These are phyloP conservation scores for Aspergillus sp. DNA, from an alignment of 2,329 filamentous ascomycete species.

Conservation along the genomic window DNA sequence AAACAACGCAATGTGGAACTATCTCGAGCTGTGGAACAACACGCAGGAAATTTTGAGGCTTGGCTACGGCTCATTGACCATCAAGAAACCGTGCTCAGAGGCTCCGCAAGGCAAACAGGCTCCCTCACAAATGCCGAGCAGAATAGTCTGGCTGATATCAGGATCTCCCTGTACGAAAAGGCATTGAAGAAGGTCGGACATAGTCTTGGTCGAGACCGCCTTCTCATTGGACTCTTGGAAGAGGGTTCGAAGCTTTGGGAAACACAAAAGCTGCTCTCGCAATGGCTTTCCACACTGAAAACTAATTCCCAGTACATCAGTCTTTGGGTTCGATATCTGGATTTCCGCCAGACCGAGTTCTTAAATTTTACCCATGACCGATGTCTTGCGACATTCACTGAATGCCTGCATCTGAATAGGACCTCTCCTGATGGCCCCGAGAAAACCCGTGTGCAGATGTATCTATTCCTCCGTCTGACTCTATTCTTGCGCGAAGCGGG, in stretches of 20 bases:
- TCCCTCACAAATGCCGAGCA: slow-evolving; percentile 59
- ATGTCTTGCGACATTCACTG: slow-evolving; percentile 59
- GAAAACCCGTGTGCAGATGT: slow-evolving; percentile 52
- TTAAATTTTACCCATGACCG: slow-evolving; percentile 66
- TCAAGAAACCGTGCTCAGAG: slow-evolving; percentile 67
- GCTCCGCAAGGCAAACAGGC: slow-evolving; percentile 34
- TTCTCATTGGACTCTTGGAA: slow-evolving; percentile 69
- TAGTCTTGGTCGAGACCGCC: slow-evolving; percentile 52
- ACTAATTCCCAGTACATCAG: slow-evolving; percentile 58
- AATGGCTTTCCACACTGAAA: slow-evolving; percentile 64
- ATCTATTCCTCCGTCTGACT: slow-evolving; percentile 74
- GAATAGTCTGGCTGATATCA: slow-evolving; percentile 73
- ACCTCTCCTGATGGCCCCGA: slow-evolving; percentile 18
- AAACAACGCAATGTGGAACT: slow-evolving; percentile 53
- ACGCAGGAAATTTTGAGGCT: slow-evolving; percentile 65
- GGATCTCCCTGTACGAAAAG: slow-evolving; percentile 75
- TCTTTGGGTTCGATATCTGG: slow-evolving; percentile 72
- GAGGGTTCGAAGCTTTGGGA: slow-evolving; percentile 78
- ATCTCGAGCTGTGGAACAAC: slow-evolving; percentile 61
- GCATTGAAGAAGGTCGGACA: slow-evolving; percentile 62
- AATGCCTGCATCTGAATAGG: slow-evolving; percentile 53
- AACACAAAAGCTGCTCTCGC: slow-evolving; percentile 56
- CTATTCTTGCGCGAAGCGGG: slow-evolving; percentile 73
- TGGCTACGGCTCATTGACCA: slow-evolving; percentile 81
- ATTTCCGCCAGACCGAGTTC: slow-evolving; percentile 69